Conservation (phyloP, 2,329 filamentous ascomycete genomes). For the Sclerotinia spermophila region DNA sequence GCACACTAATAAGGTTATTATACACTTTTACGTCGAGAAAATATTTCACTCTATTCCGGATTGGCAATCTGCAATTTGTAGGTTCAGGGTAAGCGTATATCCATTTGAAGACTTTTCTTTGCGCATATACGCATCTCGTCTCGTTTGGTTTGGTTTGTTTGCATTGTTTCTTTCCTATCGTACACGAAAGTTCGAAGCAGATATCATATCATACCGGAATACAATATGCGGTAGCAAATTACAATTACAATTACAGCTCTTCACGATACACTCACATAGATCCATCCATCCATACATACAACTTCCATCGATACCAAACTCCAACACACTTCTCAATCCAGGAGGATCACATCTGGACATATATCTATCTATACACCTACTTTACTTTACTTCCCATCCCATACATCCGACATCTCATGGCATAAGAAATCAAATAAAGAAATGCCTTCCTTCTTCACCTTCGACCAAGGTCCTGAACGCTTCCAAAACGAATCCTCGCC, state of each 20-base stretch:
- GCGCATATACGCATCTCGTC: background rate
- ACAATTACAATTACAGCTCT: background rate
- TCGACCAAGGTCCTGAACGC: slow-evolving; percentile 62
- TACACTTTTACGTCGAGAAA: background rate
- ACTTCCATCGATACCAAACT: too few relatives aligned
- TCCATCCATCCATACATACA: too few relatives aligned
- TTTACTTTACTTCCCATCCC: background rate
- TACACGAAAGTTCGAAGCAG: background rate
- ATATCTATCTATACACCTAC: too few relatives aligned
- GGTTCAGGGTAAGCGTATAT: background rate
- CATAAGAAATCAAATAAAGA: slow-evolving; percentile 9
- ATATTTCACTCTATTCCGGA: background rate
- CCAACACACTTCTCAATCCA: too few relatives aligned
- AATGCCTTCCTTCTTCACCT: slow-evolving; percentile 65
- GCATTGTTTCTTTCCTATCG: background rate
- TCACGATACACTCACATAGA: too few relatives aligned
- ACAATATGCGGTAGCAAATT: too few relatives aligned
- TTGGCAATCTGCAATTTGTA: background rate
- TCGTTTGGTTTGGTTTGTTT: background rate
- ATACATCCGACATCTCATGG: background rate
- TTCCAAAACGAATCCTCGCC: slow-evolving; percentile 53
- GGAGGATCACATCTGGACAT: too few relatives aligned
- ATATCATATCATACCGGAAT: too few relatives aligned
- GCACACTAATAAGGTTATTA: background rate
- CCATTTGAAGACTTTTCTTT: background rate